Evolutionary conservation across 768 basidiomycete genomes (phyloP).

Genomic region (Kwoniella heveanensis): DNA sequence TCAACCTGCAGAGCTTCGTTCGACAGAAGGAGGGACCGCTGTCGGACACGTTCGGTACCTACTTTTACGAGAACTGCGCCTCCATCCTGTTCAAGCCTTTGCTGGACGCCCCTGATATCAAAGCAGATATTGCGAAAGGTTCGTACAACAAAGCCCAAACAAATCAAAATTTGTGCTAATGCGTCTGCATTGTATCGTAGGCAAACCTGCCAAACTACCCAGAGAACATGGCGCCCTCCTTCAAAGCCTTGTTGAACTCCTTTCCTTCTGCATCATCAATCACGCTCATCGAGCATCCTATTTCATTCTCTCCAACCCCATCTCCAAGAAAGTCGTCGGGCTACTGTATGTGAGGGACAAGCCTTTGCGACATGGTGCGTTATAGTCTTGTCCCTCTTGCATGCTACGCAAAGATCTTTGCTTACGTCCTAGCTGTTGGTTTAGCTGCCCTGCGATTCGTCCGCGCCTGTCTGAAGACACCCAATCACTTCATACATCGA

Average conservation of each 20-base stretch:
- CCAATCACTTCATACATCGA: constrained; percentile 65
- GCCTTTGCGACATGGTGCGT: constrained; percentile 84
- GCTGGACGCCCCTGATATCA: constrained; percentile 71
- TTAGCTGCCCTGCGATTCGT: constrained; percentile 90
- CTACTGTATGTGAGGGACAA: constrained; percentile 83
- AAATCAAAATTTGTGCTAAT: no score
- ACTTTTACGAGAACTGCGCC: constrained; percentile 78
- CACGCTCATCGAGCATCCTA: constrained; percentile 91
- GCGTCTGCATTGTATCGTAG: no score
- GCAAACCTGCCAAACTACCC: constrained; percentile 43
- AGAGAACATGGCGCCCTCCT: constrained; percentile 80
- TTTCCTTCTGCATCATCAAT: constrained; percentile 83
- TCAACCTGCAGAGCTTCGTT: constrained; percentile 6
- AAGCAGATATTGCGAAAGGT: constrained; percentile 62
- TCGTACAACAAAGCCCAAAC: constrained; percentile 38
- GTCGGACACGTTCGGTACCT: constrained; percentile 85
- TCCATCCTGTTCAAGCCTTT: constrained; percentile 80
- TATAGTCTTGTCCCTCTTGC: no score
- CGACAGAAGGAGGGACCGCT: constrained; percentile 68
- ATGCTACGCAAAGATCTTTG: no score
- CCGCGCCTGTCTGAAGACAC: constrained; percentile 77
- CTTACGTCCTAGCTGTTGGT: constrained; percentile 7
- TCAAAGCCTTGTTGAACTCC: constrained; percentile 84
- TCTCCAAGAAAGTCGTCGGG: constrained; percentile 72
- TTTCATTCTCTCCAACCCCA: constrained; percentile 77